Evolutionary conservation across 495 filamentous ascomycete genomes (phyloP), one percentile per base, ranked within the genome.

Genomic region (Neurospora sp.): DNA sequence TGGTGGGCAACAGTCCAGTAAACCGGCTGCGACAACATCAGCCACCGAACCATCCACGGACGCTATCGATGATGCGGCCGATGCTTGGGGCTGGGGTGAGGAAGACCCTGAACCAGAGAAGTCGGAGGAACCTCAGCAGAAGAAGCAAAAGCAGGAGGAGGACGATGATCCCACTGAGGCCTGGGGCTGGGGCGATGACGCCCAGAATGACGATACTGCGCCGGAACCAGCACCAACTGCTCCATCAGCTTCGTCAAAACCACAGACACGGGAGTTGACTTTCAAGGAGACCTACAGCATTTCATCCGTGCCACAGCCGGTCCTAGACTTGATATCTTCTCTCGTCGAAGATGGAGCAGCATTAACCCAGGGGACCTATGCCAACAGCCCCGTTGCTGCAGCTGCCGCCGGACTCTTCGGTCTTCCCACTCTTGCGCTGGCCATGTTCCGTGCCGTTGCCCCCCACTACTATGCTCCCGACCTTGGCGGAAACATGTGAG

Each of bases 361-460:
- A 45, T 84, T 97, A 45, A 84, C 86, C 14, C 78, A 84, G 76
- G 74, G 82, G 16, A 71, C 35, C 27, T 75, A 78, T 65, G 80
- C 83, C 7, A 76, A 77, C 38, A 83, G 82, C 70, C 86, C 84
- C 3, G 81, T 97, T 59, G 86, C 91, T 7, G 84, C 91, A 22
- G 93, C 93, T 8, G 92, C 92, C 8, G 79, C 88, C 31, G 92
- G 89, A 4, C 86, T 99, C 8, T 91, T 94, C 76, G 87, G 89
- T 45, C 83, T 99, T 10, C 95, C 96, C 37, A 92, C 92, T 1
- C 87, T 96, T 40, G 86, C 94, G 22, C 83, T 99, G 31, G 93
- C 94, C 37, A 92, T 97, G 88, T 98, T 94, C 82, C 91, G 96
- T 69, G 94, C 96, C 14, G 89, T 93, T 3, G 91, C 94, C 5